Base-by-base conservation (phyloP, 140 eudicot genomes). In the Bidens hawaiensis region DNA sequence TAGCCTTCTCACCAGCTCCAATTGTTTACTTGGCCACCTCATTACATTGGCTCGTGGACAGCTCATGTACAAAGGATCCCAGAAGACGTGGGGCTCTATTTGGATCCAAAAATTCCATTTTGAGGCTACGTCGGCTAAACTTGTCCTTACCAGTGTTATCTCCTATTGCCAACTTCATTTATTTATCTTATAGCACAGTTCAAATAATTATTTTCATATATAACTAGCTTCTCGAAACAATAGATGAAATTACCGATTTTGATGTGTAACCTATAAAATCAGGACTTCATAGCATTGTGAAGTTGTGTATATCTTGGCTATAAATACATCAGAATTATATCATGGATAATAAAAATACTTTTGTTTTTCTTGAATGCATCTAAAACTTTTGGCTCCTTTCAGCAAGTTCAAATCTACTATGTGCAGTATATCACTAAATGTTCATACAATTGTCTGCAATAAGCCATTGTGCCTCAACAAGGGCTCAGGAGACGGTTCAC, bases 31-130 rank as follows among this genome's bases (percentile, higher is more conserved):
- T n/a, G n/a, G n/a, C n/a, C n/a, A n/a, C n/a, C n/a, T n/a, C n/a
- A n/a, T n/a, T n/a, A n/a, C n/a, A n/a, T 62, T 86, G 41, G 95
- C 89, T 33, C 84, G 86, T 4, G 95, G 95, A 22, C 89, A 79
- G 54, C 85, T 80, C 76, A 83, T 86, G 95, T 83, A 83, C 75
- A 90, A 86, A 69, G 95, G 90, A 70, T 52, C 95, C 90, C 90
- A 0, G 78, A 86, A 64, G 87, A 83, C 18, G 87, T 86, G 66
- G 62, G 64, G 46, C 66, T 73, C 53, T 85, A 86, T 62, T 23
- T 86, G 11, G 76, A 65, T 7, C 66, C 76, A n/a, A 13, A 57
- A 83, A 91, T 80, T 78, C 17, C 75, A 63, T 90, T 86, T n/a
- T 16, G 85, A 78, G 41, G 83, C 72, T 36, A 13, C 2, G 0